Evolutionary conservation across 2,329 filamentous ascomycete species (phyloP).

Genomic region (Truncatella angustata): DNA sequence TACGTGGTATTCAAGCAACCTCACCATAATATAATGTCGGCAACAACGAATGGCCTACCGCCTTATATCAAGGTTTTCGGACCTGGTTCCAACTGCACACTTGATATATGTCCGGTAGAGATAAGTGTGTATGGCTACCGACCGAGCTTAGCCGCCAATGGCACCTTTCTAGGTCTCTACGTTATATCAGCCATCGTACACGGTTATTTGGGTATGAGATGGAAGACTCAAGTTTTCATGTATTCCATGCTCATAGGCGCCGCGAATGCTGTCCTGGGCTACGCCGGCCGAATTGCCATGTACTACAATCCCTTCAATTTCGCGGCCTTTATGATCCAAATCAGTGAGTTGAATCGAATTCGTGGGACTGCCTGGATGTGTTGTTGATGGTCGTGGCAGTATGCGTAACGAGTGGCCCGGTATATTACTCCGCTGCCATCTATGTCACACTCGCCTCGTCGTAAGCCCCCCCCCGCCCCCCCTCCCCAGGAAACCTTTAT

Average conservation of each 20-base stretch:
- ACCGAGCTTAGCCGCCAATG: constrained; percentile 41
- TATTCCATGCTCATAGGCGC: constrained; percentile 55
- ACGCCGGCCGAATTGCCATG: constrained; percentile 57
- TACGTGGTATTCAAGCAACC: too few species aligned
- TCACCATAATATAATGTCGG: neutral
- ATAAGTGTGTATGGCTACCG: constrained; percentile 46
- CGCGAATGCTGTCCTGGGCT: constrained; percentile 59
- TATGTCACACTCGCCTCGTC: constrained; percentile 59
- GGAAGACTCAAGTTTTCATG: constrained; percentile 48
- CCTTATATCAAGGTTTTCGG: constrained; percentile 33
- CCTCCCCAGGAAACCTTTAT: neutral
- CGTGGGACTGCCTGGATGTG: too few species aligned
- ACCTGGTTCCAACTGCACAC: constrained; percentile 47
- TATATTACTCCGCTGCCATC: constrained; percentile 61
- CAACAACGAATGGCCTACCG: neutral
- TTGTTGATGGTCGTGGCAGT: too few species aligned
- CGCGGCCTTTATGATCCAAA: constrained; percentile 63
- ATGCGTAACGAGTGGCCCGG: constrained; percentile 55
- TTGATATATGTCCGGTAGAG: constrained; percentile 44
- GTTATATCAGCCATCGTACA: constrained; percentile 48
- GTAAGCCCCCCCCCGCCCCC: constrained; percentile 18
- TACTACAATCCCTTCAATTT: constrained; percentile 58
- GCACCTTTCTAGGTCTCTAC: constrained; percentile 41
- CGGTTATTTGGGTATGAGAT: constrained; percentile 41
- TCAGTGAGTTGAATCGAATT: constrained; percentile 38